These are phyloP conservation scores for Sporothrix mexicana DNA, from an alignment of 2,329 filamentous ascomycete genomes.

Conservation along the genomic window DNA sequence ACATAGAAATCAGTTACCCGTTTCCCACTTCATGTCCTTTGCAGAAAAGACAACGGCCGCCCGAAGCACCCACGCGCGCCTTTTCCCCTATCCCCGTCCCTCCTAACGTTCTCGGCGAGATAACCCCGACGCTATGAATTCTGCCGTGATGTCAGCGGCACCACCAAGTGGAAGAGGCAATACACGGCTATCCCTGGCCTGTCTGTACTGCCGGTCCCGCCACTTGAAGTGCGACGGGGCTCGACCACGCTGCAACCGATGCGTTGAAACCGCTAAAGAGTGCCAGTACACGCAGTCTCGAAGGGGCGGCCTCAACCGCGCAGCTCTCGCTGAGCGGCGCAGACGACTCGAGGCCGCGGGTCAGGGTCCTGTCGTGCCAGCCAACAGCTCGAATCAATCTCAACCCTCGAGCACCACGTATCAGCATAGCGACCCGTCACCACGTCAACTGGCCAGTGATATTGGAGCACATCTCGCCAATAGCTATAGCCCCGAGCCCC, in stretches of 20 bases:
- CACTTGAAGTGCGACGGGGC: conserved; percentile 25
- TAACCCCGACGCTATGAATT: neutral
- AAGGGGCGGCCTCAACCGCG: conserved; percentile 25
- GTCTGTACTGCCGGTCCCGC: conserved; percentile 20
- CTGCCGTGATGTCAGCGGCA: conserved; percentile 1
- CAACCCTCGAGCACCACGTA: neutral
- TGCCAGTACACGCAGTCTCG: conserved; percentile 21
- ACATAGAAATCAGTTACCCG: conserved; percentile 6
- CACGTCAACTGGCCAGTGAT: conserved; percentile 4
- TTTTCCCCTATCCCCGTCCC: too few relatives aligned
- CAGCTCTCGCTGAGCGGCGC: conserved; percentile 21
- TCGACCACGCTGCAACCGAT: conserved; percentile 22
- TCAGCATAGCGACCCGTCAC: conserved; percentile 8
- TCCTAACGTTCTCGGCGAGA: too few relatives aligned
- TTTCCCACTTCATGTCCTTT: neutral
- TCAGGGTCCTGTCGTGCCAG: neutral
- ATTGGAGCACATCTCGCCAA: neutral
- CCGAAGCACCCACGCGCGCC: too few relatives aligned
- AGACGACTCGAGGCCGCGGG: conserved; percentile 14
- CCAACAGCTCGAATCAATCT: neutral
- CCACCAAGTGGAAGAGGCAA: conserved; percentile 19
- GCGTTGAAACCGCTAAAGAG: conserved; percentile 3
- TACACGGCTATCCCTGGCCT: conserved; percentile 24
- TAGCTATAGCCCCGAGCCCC: neutral
- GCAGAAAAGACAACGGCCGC: too few relatives aligned